phyloP scores from a whole-genome alignment of 805 yeast genomes.

The Teunomyces barrocoloradensis region DNA sequence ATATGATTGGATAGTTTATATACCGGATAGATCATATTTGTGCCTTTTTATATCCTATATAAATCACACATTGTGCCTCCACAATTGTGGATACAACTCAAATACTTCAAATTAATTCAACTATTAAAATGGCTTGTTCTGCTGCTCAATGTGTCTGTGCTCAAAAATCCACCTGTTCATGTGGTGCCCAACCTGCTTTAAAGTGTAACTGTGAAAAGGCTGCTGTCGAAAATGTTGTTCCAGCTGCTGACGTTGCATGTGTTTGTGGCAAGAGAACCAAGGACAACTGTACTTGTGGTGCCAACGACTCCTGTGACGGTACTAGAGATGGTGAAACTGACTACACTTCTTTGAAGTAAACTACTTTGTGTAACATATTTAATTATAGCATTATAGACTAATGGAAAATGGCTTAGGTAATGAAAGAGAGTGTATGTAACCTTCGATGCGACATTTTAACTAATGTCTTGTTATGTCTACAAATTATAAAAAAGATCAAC shows the following conservation, averaged over 20 bases:
- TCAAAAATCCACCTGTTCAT: slow-evolving; percentile 60
- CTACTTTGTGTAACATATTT: not conserved
- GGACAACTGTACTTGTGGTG: slow-evolving; percentile 56
- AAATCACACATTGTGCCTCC: slow-evolving; percentile 2
- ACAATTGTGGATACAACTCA: slow-evolving; percentile 6
- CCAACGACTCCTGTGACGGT: slow-evolving; percentile 24
- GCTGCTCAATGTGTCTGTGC: slow-evolving; percentile 51
- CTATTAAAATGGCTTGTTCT: slow-evolving; percentile 13
- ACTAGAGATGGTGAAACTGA: slow-evolving; percentile 57
- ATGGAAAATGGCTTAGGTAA: not conserved
- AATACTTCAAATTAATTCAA: not conserved
- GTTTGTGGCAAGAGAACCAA: slow-evolving; percentile 59
- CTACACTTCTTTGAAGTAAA: slow-evolving; percentile 43
- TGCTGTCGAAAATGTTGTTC: slow-evolving; percentile 47
- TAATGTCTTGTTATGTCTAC: not conserved
- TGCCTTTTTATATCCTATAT: not conserved
- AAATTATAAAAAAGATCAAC: not conserved
- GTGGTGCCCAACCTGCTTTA: slow-evolving; percentile 59
- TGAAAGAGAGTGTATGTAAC: not conserved
- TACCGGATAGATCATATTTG: not conserved
- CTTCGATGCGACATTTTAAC: not conserved
- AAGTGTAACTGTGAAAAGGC: slow-evolving; percentile 56
- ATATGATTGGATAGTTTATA: not conserved
- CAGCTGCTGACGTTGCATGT: slow-evolving; percentile 45
- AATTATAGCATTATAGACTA: slow-evolving; percentile 1